Percentiles rank a stretch among this genome's conserved stretches.
Conservation (phyloP, 2,329 filamentous ascomycete species). For the Escovopsis sp. region DNA sequence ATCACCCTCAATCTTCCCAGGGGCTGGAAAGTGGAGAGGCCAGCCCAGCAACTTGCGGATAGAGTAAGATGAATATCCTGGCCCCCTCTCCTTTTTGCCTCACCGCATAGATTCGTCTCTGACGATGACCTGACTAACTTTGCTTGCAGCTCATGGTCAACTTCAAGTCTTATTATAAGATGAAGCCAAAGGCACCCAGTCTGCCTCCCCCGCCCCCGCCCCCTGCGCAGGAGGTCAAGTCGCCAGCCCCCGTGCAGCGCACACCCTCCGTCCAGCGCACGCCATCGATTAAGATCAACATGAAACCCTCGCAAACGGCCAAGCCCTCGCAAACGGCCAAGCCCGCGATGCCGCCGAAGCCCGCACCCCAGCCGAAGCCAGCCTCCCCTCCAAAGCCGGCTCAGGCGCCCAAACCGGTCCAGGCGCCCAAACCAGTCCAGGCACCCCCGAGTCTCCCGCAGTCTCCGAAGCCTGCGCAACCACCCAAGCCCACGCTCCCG, state of each 20-base stretch:
- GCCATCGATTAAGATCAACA: slow-evolving; percentile 22
- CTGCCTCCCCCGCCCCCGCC: slow-evolving; percentile 10
- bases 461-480: not conserved
- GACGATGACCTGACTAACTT: too few species aligned
- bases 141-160: slow-evolving; percentile 19
- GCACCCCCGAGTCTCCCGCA: too few species aligned
- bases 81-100: too few species aligned
- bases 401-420: not conserved
- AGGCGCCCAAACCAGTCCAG: not conserved
- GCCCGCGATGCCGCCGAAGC: slow-evolving; percentile 6
- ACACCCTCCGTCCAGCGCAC: slow-evolving; percentile 19
- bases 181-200: slow-evolving; percentile 17
- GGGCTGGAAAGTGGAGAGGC: slow-evolving; percentile 25
- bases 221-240: slow-evolving; percentile 14
- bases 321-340: not conserved
- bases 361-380: not conserved
- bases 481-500: not conserved
- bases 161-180: slow-evolving; percentile 26
- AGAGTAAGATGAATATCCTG: slow-evolving; percentile 15
- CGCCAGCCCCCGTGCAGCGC: slow-evolving; percentile 14
- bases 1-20: slow-evolving; percentile 27
- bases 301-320: not conserved
- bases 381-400: not conserved
- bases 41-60: slow-evolving; percentile 20
- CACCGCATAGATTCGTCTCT: too few species aligned